Percentiles rank a stretch among this genome's conserved stretches.
Conservation (phyloP, 2,329 filamentous ascomycete species). For the Venturia carpophila region DNA sequence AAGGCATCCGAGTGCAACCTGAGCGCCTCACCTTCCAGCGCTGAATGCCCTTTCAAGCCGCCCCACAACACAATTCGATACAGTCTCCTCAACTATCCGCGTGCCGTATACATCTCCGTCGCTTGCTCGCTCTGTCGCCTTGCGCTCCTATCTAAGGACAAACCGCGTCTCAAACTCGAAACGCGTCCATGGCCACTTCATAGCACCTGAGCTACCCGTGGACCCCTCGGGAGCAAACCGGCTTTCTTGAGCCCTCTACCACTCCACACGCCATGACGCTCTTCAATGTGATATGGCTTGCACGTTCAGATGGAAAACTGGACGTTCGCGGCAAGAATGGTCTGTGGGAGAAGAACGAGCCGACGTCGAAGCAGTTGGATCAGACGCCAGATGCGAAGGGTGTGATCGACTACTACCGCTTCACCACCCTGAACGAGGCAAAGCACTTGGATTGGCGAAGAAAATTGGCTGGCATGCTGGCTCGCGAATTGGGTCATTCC, state of each 20-base stretch:
- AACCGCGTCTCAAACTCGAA: background rate
- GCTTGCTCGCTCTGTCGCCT: no score
- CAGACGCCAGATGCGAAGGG: slow-evolving; percentile 45
- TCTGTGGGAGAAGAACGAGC: slow-evolving; percentile 42
- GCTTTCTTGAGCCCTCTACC: background rate
- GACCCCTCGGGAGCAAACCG: background rate
- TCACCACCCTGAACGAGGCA: slow-evolving; percentile 41
- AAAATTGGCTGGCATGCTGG: slow-evolving; percentile 52
- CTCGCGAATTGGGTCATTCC: slow-evolving; percentile 38
- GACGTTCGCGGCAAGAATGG: slow-evolving; percentile 42
- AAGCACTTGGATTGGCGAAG: slow-evolving; percentile 52
- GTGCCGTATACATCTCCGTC: no score
- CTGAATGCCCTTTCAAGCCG: no score
- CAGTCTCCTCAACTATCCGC: no score
- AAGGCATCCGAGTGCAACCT: background rate
- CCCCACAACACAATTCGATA: no score
- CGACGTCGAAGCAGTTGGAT: slow-evolving; percentile 45
- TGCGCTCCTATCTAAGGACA: no score
- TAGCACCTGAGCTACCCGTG: background rate
- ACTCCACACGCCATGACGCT: slow-evolving; percentile 31
- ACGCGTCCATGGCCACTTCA: background rate
- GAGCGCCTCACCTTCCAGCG: background rate
- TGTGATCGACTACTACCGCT: slow-evolving; percentile 47
- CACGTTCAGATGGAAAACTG: slow-evolving; percentile 42
- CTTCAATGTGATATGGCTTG: slow-evolving; percentile 42